Evolutionary conservation across 495 filamentous ascomycete species (phyloP).

Genomic region (Neurospora sp.): DNA sequence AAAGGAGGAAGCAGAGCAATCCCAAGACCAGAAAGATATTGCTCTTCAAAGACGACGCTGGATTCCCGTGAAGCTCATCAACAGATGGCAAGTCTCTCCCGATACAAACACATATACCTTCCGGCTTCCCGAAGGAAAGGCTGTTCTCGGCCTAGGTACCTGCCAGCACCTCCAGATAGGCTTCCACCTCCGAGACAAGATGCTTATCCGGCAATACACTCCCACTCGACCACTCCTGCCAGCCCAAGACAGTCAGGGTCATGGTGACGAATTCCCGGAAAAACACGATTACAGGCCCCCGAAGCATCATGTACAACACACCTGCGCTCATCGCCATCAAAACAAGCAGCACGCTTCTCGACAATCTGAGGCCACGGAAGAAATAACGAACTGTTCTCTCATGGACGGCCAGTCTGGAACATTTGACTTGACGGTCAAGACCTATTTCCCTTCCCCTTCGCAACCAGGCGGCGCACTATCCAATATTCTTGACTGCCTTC

Average conservation of each 20-base stretch:
- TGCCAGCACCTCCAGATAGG: constrained; percentile 27
- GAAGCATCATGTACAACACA: background rate
- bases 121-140: constrained; percentile 10
- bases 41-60: constrained; percentile 8
- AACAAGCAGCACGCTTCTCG: background rate
- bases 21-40: background rate
- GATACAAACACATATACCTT: constrained; percentile 25
- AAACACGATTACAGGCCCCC: background rate
- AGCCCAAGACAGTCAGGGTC: background rate
- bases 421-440: constrained; percentile 6
- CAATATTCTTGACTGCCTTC: background rate
- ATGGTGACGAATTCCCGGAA: background rate
- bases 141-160: constrained; percentile 18
- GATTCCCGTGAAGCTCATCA: constrained; percentile 13
- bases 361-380: background rate
- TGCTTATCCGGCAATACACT: constrained; percentile 13
- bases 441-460: constrained; percentile 2
- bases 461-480: constrained; percentile 6
- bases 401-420: background rate
- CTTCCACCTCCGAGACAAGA: constrained; percentile 21
- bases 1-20: constrained; percentile 7
- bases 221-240: constrained; percentile 2
- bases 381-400: background rate
- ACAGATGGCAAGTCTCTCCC: constrained; percentile 9
- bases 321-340: background rate